Evolutionary conservation across 192 early-diverging fungal genomes (phyloP), one percentile per base, ranked within the genome.

Genomic region (Dissophora ornata): DNA sequence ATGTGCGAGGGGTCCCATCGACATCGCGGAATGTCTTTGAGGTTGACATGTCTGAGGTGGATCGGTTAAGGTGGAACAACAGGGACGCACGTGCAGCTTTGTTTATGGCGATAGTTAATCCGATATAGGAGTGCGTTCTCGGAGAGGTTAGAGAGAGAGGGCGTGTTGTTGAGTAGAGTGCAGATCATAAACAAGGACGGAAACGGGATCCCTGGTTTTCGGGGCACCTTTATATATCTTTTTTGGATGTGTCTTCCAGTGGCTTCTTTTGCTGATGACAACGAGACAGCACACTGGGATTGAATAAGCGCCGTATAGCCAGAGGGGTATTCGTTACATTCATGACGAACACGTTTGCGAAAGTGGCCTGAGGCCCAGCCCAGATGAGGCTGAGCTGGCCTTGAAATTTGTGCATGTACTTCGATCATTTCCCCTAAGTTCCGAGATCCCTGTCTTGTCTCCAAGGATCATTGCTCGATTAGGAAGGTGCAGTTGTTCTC

Each of bases 1-100:
- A 73, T 16, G 70, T 73, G 56, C 70, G 70, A 46, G 70, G 70
- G 2, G 70, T 74, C 62, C 59, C 62, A 40, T 74, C 70, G 28
- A 59, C 54, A 46, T 57, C 60, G 25, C 40, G 29, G 25, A 12
- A 18, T 57, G 55, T 33, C 48, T 58, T 57, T 38, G 33, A 22
- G 15, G 56, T 19, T 11, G 50, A 4, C 50, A 52, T 52, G 9
- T 24, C 24, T 25, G 7, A 4, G 24, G 7, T 11, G 7, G n/a
- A 32, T 29, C 1, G 10, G 3, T 49, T 32, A 5, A 4, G 30
- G 30, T 30, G 13, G 8, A 10, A 29, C 49, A 16, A 47, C 15
- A 47, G 18, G 21, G 11, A 16, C n/a, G 29, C 16, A 29, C 15
- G 32, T 52, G 50, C 50, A 52, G 50, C 28, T 52, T 52, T 52